Conservation (phyloP, 2,329 filamentous ascomycete species). For the Trichoderma arundinaceum region DNA sequence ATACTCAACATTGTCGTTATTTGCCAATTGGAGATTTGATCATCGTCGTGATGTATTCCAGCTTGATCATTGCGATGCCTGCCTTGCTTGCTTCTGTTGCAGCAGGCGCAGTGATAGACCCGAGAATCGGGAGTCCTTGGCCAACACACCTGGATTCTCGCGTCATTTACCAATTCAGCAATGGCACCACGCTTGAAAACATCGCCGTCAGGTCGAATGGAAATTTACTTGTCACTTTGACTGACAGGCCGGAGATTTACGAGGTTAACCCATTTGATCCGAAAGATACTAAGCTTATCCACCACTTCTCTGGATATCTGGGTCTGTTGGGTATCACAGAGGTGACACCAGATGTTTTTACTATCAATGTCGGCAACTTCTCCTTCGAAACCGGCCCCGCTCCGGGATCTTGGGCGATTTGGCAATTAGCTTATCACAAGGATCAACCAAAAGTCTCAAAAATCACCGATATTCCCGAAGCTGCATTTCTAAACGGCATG, state of each 20-base stretch:
- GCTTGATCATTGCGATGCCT: background rate
- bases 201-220: background rate
- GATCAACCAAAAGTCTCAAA: background rate
- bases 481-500: slow-evolving; percentile 4
- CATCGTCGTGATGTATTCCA: background rate
- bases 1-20: background rate
- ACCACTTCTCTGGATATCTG: background rate
- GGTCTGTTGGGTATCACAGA: slow-evolving; percentile 6
- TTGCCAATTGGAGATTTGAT: background rate
- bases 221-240: slow-evolving; percentile 1
- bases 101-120: background rate
- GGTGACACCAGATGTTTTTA: slow-evolving; percentile 9
- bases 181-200: slow-evolving; percentile 1
- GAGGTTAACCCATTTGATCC: slow-evolving; percentile 11
- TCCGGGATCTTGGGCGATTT: background rate
- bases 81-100: background rate
- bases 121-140: background rate
- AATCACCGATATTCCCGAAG: background rate
- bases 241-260: background rate
- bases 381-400: background rate
- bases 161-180: background rate
- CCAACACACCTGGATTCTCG: background rate
- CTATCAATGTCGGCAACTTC: background rate
- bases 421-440: background rate
- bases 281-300: background rate